Conservation (phyloP, 176 grass and related monocot genomes). For the Triticum dicoccoides region DNA sequence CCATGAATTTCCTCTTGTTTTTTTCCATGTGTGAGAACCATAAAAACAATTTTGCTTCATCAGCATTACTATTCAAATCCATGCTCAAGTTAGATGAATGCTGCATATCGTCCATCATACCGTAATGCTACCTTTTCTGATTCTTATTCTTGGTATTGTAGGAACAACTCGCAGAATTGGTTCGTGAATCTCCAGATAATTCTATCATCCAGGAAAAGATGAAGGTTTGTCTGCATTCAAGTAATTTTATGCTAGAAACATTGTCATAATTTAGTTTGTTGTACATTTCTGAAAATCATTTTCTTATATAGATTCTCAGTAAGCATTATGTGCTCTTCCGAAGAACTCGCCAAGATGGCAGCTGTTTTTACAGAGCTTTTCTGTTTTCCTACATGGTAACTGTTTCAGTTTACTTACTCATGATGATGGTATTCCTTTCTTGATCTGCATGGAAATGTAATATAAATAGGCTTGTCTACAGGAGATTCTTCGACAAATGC, state of each 20-base stretch:
- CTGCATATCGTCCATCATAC: neutral
- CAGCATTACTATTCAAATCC: neutral
- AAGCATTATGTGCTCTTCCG: slow-evolving; percentile 15
- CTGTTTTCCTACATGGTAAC: slow-evolving; percentile 29
- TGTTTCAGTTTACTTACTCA: neutral
- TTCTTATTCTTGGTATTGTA: neutral
- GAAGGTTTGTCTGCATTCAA: neutral
- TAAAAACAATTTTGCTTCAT: neutral
- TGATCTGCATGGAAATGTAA: neutral
- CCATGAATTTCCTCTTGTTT: neutral
- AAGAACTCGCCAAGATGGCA: slow-evolving; percentile 1
- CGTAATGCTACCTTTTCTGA: neutral
- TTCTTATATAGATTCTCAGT: slow-evolving; percentile 15
- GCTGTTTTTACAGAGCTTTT: slow-evolving; percentile 31
- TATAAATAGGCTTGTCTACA: neutral
- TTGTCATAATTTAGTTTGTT: neutral
- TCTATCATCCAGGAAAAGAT: slow-evolving; percentile 1
- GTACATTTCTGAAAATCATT: neutral
- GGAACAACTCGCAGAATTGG: slow-evolving; percentile 1
- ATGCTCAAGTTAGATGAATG: neutral
- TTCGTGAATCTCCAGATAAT: neutral
- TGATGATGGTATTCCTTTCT: neutral
- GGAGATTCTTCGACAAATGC: slow-evolving; percentile 19
- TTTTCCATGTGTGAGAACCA: neutral
- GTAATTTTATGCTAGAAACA: neutral